Conservation (phyloP, 148 eudicot species). For the Hydrangea macrophylla region DNA sequence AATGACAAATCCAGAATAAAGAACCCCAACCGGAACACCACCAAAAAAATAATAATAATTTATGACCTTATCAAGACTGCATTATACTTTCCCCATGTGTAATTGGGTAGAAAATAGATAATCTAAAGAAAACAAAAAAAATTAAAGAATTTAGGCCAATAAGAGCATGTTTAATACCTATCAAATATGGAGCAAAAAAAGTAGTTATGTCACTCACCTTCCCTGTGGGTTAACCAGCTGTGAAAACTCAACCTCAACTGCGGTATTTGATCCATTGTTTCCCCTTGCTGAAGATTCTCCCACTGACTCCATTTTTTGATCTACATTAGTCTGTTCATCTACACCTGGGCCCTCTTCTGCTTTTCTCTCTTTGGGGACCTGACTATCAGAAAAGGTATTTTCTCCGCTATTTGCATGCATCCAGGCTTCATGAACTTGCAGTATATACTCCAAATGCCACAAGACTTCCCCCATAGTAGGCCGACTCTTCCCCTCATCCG, state of each 20-base stretch:
- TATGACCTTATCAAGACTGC: background rate
- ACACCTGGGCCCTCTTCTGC: background rate
- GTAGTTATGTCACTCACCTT: conserved; percentile 7
- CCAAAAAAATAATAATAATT: conserved; percentile 1
- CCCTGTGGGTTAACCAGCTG: conserved; percentile 8
- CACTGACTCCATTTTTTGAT: background rate
- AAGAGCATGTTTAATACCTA: background rate
- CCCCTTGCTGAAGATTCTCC: background rate
- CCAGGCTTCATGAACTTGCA: conserved; percentile 21
- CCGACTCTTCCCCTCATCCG: conserved; percentile 21
- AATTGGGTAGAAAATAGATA: background rate
- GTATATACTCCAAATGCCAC: conserved; percentile 22
- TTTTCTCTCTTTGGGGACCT: background rate
- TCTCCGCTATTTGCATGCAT: conserved; percentile 3
- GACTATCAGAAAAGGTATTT: background rate
- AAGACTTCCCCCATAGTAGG: conserved; percentile 25
- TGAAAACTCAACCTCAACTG: conserved; percentile 8
- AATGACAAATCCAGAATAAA: too few species aligned
- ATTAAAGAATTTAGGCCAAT: conserved; percentile 6
- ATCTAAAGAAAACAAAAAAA: background rate
- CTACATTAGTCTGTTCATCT: background rate
- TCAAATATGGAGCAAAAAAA: too few species aligned
- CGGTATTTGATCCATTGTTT: background rate
- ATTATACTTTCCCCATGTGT: background rate
- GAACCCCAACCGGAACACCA: background rate